phyloP scores from a whole-genome alignment of 305 asterid genomes.

The Fraxinus floribunda region DNA sequence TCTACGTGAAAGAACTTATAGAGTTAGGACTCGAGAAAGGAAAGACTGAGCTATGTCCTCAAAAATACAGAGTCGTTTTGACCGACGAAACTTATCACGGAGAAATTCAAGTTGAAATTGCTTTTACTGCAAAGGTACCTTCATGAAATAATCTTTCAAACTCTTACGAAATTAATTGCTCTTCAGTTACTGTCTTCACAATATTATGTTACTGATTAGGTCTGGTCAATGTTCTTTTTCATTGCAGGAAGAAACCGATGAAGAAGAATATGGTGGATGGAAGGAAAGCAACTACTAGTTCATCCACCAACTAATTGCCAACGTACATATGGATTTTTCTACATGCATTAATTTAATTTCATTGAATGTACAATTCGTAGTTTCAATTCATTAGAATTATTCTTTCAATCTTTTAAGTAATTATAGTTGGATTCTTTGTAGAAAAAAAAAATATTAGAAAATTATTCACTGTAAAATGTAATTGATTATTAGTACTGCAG shows the following conservation, averaged over 20 bases:
- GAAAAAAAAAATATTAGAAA: neutral
- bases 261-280: conserved; percentile 41
- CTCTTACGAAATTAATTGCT: neutral
- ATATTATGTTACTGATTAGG: neutral
- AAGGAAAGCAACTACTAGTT: conserved; percentile 29
- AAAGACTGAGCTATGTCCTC: conserved; percentile 33
- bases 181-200: neutral
- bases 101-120: conserved; percentile 38
- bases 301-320: neutral
- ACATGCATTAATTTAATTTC: neutral
- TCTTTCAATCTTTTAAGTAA: neutral
- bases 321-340: neutral
- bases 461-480: neutral
- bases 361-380: neutral
- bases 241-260: conserved; percentile 7
- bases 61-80: conserved; percentile 28
- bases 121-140: conserved; percentile 37
- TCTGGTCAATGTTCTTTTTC: neutral
- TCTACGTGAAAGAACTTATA: conserved; percentile 41
- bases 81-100: conserved; percentile 28
- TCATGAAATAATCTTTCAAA: neutral
- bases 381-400: neutral
- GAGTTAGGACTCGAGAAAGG: conserved; percentile 42
- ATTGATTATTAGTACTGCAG: neutral
- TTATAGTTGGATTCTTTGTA: neutral